Base-by-base conservation (phyloP, 2,329 filamentous ascomycete species). In the Dothistroma septosporum region DNA sequence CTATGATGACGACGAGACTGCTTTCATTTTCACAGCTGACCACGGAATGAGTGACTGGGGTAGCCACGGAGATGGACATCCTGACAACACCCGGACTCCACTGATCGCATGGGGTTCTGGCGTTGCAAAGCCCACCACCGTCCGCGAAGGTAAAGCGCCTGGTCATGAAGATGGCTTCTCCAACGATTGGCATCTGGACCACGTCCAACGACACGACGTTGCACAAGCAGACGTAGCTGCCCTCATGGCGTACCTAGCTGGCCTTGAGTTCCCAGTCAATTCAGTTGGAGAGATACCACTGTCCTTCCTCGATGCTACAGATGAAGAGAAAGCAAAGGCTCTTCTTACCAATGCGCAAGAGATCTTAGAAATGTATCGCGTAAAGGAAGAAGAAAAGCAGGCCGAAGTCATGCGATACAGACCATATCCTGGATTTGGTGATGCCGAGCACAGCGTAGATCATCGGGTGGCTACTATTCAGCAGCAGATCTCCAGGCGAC, bases 31-130 rank as follows among this genome's bases (percentile, higher is more conserved):
- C 73, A 99, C 95, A 1, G 94, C 94, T 8, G 94, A 99, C 72
- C 94, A 99, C 75, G 94, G 94, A 19, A 99, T 99, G 94, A 97
- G 91, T 72, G 94, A 99, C 76, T 97, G 90, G 88, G 94, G 95
- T n/a, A 97, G 92, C 69, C 95, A 99, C 74, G 95, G 95, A 41
- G 94, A 99, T 74, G 94, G 94, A 8, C 92, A 99, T 76, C 94
- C 94, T 0, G 90, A 99, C 75, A 99, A 97, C 70, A 99, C 94
- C 2, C 85, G 94, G 55, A 99, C 94, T 0, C 94, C 94, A 0
- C 79, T 99, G 33, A 90, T 99, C 67, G 87, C 84, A 2, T 99
- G 94, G 94, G 94, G 94, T 11, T 91, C 94, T 57, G 94, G 94
- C 9, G 85, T 97, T 44, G 91, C 92, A 2, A 83, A 84, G 65